Base-by-base conservation (phyloP, 176 grass and related monocot genomes). In the Juncus inflexus region DNA sequence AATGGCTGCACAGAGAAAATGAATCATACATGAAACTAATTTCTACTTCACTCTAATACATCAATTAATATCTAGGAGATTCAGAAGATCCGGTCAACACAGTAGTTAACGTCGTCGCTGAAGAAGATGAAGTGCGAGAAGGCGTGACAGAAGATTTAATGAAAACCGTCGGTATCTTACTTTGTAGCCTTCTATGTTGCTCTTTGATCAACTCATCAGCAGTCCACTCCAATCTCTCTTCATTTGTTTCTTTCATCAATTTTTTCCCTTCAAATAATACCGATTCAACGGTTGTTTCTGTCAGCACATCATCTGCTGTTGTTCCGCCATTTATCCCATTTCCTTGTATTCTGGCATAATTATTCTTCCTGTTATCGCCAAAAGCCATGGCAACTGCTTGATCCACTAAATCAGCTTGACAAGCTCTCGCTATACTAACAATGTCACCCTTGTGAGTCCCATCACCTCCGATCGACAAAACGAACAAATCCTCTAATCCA, bases 351-450 rank as follows among this genome's bases (percentile, higher is more conserved):
- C 90, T 86, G 37, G 80, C 52, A 55, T 95, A 95, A 82, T 78
- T 95, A 43, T 15, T 80, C 13, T 61, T 71, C 39, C 86, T 67
- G 56, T 51, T 84, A 63, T 90, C 73, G 0, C 78, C 90, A 36
- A 95, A 95, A 43, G 86, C 90, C 81, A 95, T 81, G 35, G 86
- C 83, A 42, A 95, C 78, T 4, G 86, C 80, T 74, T 95, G 83
- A 85, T 90, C 83, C 55, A 95, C 90, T 80, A 84, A 74, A 74
- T 90, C 90, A 52, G 90, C 90, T 36, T 95, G 90, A 69, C 74
- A 80, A 4, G 71, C 70, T 50, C 90, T 83, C 19, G 86, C 86
- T 67, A 90, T 82, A 39, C 78, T 78, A 0, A 83, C 28, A 12
- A 76, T 60, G 14, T 39, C 12, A 3, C 1, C 8, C 1, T 55